Evolutionary conservation across 306 rosid genomes (phyloP).

Genomic region (Sesbania bispinosa): DNA sequence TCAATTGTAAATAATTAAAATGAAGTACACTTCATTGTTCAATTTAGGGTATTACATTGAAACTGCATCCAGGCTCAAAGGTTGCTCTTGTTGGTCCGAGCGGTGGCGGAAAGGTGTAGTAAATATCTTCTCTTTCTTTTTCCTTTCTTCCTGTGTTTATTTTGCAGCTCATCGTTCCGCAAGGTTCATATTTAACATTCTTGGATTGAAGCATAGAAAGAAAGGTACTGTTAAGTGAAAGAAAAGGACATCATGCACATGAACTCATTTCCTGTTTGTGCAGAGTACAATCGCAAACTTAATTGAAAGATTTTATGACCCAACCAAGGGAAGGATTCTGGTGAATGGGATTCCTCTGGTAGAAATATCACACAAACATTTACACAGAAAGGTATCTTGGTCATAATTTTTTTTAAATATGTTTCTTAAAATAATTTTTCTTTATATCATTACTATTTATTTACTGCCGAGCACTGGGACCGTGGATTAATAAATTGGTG

Average conservation of each 20-base stretch:
- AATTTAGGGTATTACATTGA: slow-evolving; percentile 70
- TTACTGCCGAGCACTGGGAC: not conserved
- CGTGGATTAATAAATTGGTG: not conserved
- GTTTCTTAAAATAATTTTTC: not conserved
- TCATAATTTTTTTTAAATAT: not conserved
- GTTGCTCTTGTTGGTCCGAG: slow-evolving; percentile 94
- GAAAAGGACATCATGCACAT: not conserved
- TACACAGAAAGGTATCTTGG: slow-evolving; percentile 66
- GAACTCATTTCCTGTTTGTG: slow-evolving; percentile 26
- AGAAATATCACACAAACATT: slow-evolving; percentile 71
- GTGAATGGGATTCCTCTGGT: slow-evolving; percentile 72
- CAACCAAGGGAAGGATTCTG: slow-evolving; percentile 61
- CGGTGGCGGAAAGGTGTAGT: slow-evolving; percentile 79
- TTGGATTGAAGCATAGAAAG: slow-evolving; percentile 16
- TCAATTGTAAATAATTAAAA: not conserved
- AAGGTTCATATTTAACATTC: slow-evolving; percentile 10
- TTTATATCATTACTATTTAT: not conserved
- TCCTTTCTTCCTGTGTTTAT: not conserved
- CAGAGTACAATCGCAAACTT: slow-evolving; percentile 93
- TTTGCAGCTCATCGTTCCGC: slow-evolving; percentile 12
- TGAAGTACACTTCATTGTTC: slow-evolving; percentile 2
- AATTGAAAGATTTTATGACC: slow-evolving; percentile 88
- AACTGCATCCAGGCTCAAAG: slow-evolving; percentile 68
- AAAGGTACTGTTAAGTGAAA: slow-evolving; percentile 4
- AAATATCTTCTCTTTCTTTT: not conserved